These are phyloP conservation scores for Entonaema liquescens DNA, from an alignment of 495 filamentous ascomycete genomes.

Conservation along the genomic window DNA sequence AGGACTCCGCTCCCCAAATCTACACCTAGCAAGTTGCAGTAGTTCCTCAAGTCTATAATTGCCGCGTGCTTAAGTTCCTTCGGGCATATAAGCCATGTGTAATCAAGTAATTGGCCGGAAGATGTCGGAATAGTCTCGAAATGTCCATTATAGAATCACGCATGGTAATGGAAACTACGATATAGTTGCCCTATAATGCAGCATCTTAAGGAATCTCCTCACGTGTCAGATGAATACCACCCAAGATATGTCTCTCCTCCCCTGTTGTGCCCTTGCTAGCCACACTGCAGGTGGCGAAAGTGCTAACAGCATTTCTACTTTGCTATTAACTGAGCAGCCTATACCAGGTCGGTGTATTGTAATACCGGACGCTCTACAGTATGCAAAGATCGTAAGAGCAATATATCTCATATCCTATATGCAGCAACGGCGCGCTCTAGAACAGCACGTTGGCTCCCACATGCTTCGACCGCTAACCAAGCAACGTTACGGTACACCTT, in stretches of 20 bases:
- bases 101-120: slow-evolving; percentile 8
- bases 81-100: slow-evolving; percentile 10
- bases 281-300: slow-evolving; percentile 3
- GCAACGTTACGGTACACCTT: slow-evolving; percentile 28
- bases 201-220: neutral
- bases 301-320: neutral
- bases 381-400: neutral
- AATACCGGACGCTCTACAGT: neutral
- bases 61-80: neutral
- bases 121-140: slow-evolving; percentile 4
- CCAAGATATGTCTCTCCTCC: neutral
- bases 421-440: neutral
- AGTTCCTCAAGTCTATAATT: neutral
- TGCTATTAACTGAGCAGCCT: neutral
- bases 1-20: slow-evolving; percentile 4
- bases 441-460: neutral
- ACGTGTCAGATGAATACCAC: slow-evolving; percentile 14
- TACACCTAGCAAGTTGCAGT: neutral
- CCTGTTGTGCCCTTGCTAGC: slow-evolving; percentile 5
- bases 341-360: neutral
- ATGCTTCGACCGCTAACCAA: neutral
- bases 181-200: slow-evolving; percentile 6
- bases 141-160: neutral
- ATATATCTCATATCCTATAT: slow-evolving; percentile 3
- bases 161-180: slow-evolving; percentile 1